Percentiles rank a stretch among this genome's conserved stretches.
phyloP scores from a whole-genome alignment of 2,329 filamentous ascomycete species.

The Coleophoma crateriformis region DNA sequence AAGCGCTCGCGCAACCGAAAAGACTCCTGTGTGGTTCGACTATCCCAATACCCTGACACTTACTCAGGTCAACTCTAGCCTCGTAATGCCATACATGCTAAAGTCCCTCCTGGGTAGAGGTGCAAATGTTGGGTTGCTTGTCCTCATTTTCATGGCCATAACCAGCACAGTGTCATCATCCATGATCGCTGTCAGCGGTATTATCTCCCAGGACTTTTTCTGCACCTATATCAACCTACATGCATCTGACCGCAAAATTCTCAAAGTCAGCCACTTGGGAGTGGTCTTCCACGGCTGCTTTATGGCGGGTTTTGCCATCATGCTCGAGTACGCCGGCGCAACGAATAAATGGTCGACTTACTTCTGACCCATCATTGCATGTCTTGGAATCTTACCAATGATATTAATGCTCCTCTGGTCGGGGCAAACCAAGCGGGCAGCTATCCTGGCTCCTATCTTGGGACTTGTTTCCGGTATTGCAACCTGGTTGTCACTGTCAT shows the following conservation, averaged over 20 bases:
- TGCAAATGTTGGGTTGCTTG: constrained; percentile 30
- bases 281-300: constrained; percentile 41
- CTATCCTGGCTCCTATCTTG: constrained; percentile 42
- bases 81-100: constrained; percentile 25
- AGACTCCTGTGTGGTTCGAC: constrained; percentile 36
- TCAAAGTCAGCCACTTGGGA: constrained; percentile 39
- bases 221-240: constrained; percentile 42
- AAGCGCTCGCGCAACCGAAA: constrained; percentile 36
- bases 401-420: constrained; percentile 30
- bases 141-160: constrained; percentile 45
- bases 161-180: constrained; percentile 43
- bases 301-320: constrained; percentile 40
- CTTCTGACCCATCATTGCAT: constrained; percentile 9
- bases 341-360: constrained; percentile 36
- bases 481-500: constrained; percentile 45
- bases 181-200: constrained; percentile 45
- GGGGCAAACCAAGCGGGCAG: constrained; percentile 39
- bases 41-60: constrained; percentile 16
- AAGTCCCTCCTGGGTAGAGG: constrained; percentile 23
- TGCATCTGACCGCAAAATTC: constrained; percentile 34
- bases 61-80: constrained; percentile 15
- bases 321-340: constrained; percentile 41
- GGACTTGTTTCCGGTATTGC: constrained; percentile 44
- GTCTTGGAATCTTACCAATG: constrained; percentile 23
- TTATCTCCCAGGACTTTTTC: constrained; percentile 44